Percentiles rank a stretch among this genome's conserved stretches.
Conservation (phyloP, 139 green algal species). For the Asterochloris erici region DNA sequence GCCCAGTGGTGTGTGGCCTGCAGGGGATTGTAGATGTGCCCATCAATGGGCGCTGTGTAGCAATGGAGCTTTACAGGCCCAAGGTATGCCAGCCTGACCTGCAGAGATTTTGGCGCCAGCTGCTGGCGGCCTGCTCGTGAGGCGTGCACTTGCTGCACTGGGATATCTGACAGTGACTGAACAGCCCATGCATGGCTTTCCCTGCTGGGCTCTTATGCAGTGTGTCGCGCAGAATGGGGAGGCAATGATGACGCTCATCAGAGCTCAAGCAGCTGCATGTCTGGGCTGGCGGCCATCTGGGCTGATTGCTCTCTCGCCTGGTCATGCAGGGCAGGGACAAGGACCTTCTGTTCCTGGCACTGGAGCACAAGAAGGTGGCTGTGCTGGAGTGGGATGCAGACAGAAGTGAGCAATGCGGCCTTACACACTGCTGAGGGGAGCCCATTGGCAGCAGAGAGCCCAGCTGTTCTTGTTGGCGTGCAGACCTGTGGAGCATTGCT, state of each 20-base stretch:
- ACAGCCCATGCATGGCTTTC: too few species aligned
- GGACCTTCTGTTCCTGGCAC: slow-evolving; percentile 89
- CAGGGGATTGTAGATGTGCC: slow-evolving; percentile 86
- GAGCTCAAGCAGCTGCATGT: neutral
- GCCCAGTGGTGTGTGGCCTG: neutral
- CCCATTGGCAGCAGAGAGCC: too few species aligned
- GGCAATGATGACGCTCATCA: too few species aligned
- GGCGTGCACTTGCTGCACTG: too few species aligned
- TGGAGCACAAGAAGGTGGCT: slow-evolving; percentile 91
- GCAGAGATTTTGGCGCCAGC: too few species aligned
- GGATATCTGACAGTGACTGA: too few species aligned
- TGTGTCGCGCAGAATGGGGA: too few species aligned
- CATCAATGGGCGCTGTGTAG: slow-evolving; percentile 88
- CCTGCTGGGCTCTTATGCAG: too few species aligned
- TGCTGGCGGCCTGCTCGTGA: too few species aligned
- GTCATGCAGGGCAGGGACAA: slow-evolving; percentile 46
- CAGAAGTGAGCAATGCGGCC: slow-evolving; percentile 28
- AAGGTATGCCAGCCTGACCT: slow-evolving; percentile 31
- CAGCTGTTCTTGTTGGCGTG: too few species aligned
- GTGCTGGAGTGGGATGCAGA: slow-evolving; percentile 79
- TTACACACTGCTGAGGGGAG: too few species aligned
- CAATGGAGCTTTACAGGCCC: slow-evolving; percentile 82
- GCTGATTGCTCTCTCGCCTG: neutral
- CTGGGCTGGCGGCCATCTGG: neutral
- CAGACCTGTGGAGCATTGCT: too few species aligned